A percentile compares a stretch with the other conserved stretches of the same genome.
Conservation (phyloP, 2,329 filamentous ascomycete genomes). For the Monilinia polystroma region DNA sequence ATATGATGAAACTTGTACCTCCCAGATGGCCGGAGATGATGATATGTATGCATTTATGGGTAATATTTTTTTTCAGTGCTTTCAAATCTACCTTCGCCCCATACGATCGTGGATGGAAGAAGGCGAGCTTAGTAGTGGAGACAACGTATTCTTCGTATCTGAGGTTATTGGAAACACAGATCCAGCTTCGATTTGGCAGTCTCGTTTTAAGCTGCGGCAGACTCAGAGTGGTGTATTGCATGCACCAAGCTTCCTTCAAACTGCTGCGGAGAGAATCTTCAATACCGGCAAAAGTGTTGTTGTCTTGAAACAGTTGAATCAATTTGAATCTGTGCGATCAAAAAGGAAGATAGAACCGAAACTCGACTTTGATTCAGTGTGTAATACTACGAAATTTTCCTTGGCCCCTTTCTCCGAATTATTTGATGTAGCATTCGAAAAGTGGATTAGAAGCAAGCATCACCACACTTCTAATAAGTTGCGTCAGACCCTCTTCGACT, state of each 20-base stretch:
- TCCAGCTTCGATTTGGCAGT: conserved; percentile 69
- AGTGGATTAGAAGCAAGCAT: conserved; percentile 76
- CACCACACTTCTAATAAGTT: conserved; percentile 66
- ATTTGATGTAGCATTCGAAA: conserved; percentile 68
- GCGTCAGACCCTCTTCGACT: conserved; percentile 63
- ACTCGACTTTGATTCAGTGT: conserved; percentile 59
- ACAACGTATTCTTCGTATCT: conserved; percentile 74
- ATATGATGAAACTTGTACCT: conserved; percentile 66
- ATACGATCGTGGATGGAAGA: conserved; percentile 82
- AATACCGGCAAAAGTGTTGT: conserved; percentile 86
- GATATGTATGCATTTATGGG: conserved; percentile 62
- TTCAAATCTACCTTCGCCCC: conserved; percentile 77
- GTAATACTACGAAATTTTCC: conserved; percentile 45
- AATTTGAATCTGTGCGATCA: conserved; percentile 44
- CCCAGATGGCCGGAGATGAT: conserved; percentile 68
- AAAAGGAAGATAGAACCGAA: conserved; percentile 44
- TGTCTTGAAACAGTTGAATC: conserved; percentile 71
- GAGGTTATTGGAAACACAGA: conserved; percentile 57
- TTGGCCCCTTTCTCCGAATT: conserved; percentile 72
- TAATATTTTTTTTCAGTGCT: conserved; percentile 74
- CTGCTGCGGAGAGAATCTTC: conserved; percentile 71
- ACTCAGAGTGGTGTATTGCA: conserved; percentile 60
- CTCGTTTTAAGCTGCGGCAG: conserved; percentile 66
- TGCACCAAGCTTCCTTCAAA: conserved; percentile 72
- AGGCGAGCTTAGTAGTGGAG: conserved; percentile 64